Conservation (phyloP, 2,329 filamentous ascomycete species). For the Pyrenochaeta sp. region DNA sequence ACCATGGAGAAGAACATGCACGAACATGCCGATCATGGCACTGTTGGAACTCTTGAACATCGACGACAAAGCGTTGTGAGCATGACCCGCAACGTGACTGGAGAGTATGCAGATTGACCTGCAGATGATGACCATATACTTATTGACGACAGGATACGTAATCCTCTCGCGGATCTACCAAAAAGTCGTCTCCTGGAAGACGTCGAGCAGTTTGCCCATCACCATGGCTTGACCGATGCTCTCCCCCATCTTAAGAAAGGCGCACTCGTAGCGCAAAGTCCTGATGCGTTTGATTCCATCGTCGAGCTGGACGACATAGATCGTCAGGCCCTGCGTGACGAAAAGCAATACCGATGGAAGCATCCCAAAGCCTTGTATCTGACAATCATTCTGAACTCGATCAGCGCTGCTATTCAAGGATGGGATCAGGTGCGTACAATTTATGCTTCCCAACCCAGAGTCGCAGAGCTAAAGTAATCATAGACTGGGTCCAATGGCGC, state of each 20-base stretch:
- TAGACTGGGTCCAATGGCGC: constrained; percentile 62
- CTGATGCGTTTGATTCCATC: constrained; percentile 67
- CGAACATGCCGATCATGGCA: neutral
- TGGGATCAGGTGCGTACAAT: too few relatives aligned
- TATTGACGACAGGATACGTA: constrained; percentile 54
- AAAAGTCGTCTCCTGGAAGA: constrained; percentile 59
- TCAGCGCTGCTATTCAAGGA: constrained; percentile 70
- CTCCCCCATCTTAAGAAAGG: constrained; percentile 54
- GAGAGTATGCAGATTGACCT: constrained; percentile 26
- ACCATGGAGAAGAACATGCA: neutral
- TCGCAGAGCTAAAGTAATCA: too few relatives aligned
- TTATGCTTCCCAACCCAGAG: constrained; percentile 60
- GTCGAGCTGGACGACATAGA: constrained; percentile 67
- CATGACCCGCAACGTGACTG: constrained; percentile 18
- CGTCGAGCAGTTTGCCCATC: constrained; percentile 69
- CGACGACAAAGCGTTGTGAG: constrained; percentile 14
- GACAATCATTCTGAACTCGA: constrained; percentile 71
- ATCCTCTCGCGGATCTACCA: constrained; percentile 63
- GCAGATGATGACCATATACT: constrained; percentile 3
- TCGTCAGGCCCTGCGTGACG: constrained; percentile 63
- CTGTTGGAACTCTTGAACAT: neutral
- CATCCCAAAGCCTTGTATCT: constrained; percentile 65
- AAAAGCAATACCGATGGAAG: constrained; percentile 68
- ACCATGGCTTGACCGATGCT: constrained; percentile 65
- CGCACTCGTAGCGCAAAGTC: constrained; percentile 75